These are phyloP conservation scores for Shiraia sp. DNA, from an alignment of 2,329 filamentous ascomycete species.

Conservation along the genomic window DNA sequence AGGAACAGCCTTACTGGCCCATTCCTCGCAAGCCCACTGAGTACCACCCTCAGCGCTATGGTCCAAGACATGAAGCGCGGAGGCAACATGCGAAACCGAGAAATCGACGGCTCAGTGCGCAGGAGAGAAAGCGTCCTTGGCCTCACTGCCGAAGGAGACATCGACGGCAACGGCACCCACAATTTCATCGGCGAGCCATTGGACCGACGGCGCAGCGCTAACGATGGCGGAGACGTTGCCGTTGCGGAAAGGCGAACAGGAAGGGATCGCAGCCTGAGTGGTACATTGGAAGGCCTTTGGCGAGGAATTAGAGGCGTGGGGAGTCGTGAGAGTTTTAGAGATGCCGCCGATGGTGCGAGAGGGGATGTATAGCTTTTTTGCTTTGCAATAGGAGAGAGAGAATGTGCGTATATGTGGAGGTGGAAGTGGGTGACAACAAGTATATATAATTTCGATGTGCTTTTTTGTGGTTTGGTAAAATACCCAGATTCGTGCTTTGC, in stretches of 20 bases:
- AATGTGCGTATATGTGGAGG: no score
- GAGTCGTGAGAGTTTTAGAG: conserved; percentile 15
- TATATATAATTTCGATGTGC: no score
- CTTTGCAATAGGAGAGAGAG: no score
- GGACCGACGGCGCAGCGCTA: conserved; percentile 21
- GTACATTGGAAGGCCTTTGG: conserved; percentile 37
- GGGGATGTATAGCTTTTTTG: no score
- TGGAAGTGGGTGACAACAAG: no score
- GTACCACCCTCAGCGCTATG: conserved; percentile 63
- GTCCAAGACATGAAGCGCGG: conserved; percentile 68
- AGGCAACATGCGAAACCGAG: conserved; percentile 36
- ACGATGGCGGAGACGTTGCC: conserved; percentile 15
- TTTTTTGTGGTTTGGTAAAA: no score
- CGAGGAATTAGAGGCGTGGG: conserved; percentile 25
- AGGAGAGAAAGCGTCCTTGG: no score
- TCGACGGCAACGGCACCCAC: no score
- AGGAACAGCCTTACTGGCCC: conserved; percentile 58
- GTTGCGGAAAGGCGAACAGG: no score
- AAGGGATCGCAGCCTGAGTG: conserved; percentile 33
- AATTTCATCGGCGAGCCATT: conserved; percentile 30
- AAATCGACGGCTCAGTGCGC: conserved; percentile 13
- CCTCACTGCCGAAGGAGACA: conserved; percentile 17
- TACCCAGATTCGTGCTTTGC: no score
- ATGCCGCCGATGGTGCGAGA: no score
- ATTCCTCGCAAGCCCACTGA: conserved; percentile 64